These are phyloP conservation scores for Fusarium anguioides DNA, from an alignment of 2,329 filamentous ascomycete genomes.

Conservation along the genomic window DNA sequence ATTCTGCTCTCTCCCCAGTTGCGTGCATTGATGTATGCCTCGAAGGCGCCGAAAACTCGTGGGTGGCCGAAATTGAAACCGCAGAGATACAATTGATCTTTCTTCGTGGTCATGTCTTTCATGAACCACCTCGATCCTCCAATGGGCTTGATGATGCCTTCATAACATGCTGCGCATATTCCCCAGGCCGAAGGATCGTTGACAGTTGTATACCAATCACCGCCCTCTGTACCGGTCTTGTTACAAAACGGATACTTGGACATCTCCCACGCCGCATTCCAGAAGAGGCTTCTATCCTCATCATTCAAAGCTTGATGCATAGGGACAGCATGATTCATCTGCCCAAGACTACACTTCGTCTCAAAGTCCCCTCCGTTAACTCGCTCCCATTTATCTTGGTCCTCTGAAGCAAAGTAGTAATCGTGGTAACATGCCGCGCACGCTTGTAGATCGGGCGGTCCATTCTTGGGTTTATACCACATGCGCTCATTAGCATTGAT, in stretches of 20 bases:
- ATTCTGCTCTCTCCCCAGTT: conserved; percentile 42
- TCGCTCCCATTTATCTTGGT: conserved; percentile 42
- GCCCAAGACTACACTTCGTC: conserved; percentile 46
- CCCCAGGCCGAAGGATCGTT: conserved; percentile 49
- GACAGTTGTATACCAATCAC: conserved; percentile 50
- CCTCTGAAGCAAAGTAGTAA: conserved; percentile 47
- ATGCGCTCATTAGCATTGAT: conserved; percentile 39
- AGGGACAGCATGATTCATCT: conserved; percentile 47
- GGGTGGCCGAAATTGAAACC: conserved; percentile 50
- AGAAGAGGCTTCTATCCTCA: conserved; percentile 50
- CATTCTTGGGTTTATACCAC: conserved; percentile 50
- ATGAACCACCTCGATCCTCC: conserved; percentile 48
- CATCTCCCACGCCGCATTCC: conserved; percentile 46
- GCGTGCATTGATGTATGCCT: conserved; percentile 43
- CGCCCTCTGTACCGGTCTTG: conserved; percentile 45
- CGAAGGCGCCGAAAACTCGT: conserved; percentile 42
- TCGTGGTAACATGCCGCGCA: conserved; percentile 55
- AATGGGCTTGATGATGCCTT: conserved; percentile 47
- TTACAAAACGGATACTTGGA: conserved; percentile 48
- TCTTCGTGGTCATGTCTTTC: conserved; percentile 20
- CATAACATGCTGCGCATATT: conserved; percentile 53
- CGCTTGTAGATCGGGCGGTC: conserved; percentile 44
- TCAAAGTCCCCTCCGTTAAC: conserved; percentile 36
- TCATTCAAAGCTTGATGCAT: conserved; percentile 46
- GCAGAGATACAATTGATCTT: conserved; percentile 45